phyloP scores from a whole-genome alignment of 2,329 filamentous ascomycete genomes.

The Fusarium nematophilum region DNA sequence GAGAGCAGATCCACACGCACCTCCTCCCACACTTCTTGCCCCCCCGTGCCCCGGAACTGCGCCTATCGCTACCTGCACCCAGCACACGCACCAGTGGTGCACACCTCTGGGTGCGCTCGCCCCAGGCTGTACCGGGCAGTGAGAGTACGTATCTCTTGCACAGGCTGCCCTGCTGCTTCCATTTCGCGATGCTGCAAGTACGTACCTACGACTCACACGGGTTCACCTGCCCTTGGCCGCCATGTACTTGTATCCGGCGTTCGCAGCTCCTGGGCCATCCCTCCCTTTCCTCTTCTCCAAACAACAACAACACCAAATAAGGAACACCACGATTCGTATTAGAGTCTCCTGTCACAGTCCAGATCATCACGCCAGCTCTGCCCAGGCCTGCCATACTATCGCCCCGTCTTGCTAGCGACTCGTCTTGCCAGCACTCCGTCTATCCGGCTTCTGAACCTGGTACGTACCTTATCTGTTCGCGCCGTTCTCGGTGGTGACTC shows the following conservation, averaged over 20 bases:
- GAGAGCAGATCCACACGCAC: slow-evolving; percentile 18
- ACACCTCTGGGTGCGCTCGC: background rate
- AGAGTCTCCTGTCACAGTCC: slow-evolving; percentile 72
- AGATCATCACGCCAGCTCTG: slow-evolving; percentile 67
- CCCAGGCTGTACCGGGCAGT: background rate
- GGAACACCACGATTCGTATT: slow-evolving; percentile 63
- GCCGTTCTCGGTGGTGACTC: slow-evolving; percentile 38
- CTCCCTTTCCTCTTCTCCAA: slow-evolving; percentile 53
- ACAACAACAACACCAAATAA: slow-evolving; percentile 62
- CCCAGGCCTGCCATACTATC: slow-evolving; percentile 46
- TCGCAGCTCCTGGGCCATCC: slow-evolving; percentile 47
- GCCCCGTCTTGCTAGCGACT: slow-evolving; percentile 41
- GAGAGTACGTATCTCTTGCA: slow-evolving; percentile 1
- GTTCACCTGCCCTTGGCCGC: slow-evolving; percentile 41
- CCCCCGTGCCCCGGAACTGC: slow-evolving; percentile 25
- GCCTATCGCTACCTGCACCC: slow-evolving; percentile 34
- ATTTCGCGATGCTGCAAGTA: slow-evolving; percentile 32
- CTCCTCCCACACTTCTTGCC: slow-evolving; percentile 14
- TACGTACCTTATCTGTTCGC: slow-evolving; percentile 44
- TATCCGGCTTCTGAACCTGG: slow-evolving; percentile 47
- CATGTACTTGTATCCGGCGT: slow-evolving; percentile 44
- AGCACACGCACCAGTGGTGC: slow-evolving; percentile 23
- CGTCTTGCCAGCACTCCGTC: slow-evolving; percentile 41
- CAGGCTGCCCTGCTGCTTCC: slow-evolving; percentile 23
- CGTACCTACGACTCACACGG: slow-evolving; percentile 42